These are phyloP conservation scores for Cymbidium sinense DNA, from an alignment of 106 monocot genomes.

Conservation along the genomic window DNA sequence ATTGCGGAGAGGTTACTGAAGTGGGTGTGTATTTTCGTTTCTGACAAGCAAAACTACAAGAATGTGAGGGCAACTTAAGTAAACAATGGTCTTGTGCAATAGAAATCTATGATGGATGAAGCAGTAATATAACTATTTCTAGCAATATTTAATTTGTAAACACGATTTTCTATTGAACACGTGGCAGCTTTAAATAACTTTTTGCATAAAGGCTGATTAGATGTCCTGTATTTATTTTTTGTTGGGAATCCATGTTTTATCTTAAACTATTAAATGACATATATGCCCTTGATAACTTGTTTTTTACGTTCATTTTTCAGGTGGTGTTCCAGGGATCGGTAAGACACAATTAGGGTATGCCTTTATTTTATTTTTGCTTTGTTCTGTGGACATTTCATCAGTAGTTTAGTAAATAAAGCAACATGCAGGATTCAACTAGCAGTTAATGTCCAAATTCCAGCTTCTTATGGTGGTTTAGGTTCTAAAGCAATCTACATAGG, in stretches of 20 bases:
- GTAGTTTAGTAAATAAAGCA: constrained; percentile 8
- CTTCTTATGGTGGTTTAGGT: constrained; percentile 69
- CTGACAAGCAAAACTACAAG: not conserved
- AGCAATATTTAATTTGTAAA: not conserved
- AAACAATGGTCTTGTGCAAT: not conserved
- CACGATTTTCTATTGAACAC: not conserved
- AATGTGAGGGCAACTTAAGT: not conserved
- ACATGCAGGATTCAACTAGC: constrained; percentile 86
- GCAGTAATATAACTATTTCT: not conserved
- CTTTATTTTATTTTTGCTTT: constrained; percentile 6
- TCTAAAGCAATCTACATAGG: constrained; percentile 97
- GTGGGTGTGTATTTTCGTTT: constrained; percentile 39
- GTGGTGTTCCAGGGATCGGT: constrained; percentile 97
- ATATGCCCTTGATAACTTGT: not conserved
- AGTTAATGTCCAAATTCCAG: constrained; percentile 90
- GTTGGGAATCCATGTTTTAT: not conserved
- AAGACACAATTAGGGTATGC: constrained; percentile 96
- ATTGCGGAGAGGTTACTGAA: constrained; percentile 94
- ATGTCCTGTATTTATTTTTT: not conserved
- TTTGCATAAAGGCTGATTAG: not conserved
- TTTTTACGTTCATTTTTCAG: constrained; percentile 37
- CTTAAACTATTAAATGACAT: not conserved
- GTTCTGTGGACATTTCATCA: constrained; percentile 5
- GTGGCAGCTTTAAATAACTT: not conserved
- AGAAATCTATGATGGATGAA: not conserved